Evolutionary conservation across 2,329 filamentous ascomycete genomes (phyloP), one percentile per base, ranked within the genome.

Genomic region (Neurospora sp.): DNA sequence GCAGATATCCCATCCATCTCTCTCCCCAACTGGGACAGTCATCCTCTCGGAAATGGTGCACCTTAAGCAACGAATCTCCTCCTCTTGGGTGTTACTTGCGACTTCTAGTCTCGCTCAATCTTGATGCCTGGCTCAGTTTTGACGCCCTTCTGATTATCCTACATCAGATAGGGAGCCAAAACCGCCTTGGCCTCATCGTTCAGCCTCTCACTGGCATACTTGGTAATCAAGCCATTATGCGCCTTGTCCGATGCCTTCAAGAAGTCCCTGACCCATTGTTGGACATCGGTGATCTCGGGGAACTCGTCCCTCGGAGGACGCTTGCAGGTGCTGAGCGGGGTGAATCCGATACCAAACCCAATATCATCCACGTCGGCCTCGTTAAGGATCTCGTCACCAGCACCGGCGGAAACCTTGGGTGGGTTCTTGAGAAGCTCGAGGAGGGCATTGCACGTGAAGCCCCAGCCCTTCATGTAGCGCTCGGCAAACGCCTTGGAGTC

Each of bases 341-440:
- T 98, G 81, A 97, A 99, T 9, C 93, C 95, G 73, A 97, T 90
- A 36, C 96, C 96, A 77, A 99, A 99, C 38, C 93, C 91, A 74
- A 97, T 89, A 78, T 99, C 96, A 76, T 99, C 96, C 36, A 97
- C 92, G 76, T 98, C 95, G 3, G 93, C 90, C 78, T 98, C 96
- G 11, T 89, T 87, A 73, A 97, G 90, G 68, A 92, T 82, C 74
- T 96, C 93, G 73, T 93, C 90, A 70, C 90, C 90, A 42, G 86
- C 82, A 1, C 90, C 87, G 17, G 84, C 82, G 7, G 86, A 82
- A 4, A 95, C 87, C 42, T 83, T 81, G 2, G 95, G 94, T 36
- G 95, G 93, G 80, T 97, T 96, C 78, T 95, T 91, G 8, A 99
- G 86, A 15, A 98, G 86, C 75, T 95, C 93, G 58, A 99, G 86